phyloP scores from a whole-genome alignment of 1,284 basidiomycete genomes.

The Termitomyces sp. region DNA sequence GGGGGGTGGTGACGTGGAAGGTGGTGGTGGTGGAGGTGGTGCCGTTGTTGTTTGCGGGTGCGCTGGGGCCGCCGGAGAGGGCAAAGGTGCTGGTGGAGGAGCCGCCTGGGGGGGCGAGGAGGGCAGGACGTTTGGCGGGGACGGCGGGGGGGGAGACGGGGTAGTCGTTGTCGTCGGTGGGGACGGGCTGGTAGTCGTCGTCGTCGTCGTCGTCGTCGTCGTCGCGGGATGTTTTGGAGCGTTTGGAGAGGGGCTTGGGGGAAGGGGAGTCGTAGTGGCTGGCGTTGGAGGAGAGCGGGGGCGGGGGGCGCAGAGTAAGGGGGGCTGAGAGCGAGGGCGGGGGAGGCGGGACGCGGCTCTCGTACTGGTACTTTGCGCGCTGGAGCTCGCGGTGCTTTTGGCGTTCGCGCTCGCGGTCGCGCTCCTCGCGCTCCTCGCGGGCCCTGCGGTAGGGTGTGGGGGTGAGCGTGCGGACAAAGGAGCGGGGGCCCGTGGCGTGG shows the following conservation, averaged over 20 bases:
- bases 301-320: not conserved
- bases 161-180: too few species aligned
- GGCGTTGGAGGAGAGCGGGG: not conserved
- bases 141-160: not conserved
- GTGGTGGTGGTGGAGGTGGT: constrained; percentile 7
- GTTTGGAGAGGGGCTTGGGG: too few species aligned
- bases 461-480: constrained; percentile 3
- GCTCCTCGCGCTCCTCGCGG: not conserved
- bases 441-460: constrained; percentile 4
- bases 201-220: too few species aligned
- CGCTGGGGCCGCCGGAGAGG: not conserved
- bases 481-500: not conserved
- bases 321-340: constrained; percentile 4
- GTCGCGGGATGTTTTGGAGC: not conserved
- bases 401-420: not conserved
- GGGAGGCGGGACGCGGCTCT: not conserved
- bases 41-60: constrained; percentile 9
- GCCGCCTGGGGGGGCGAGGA: not conserved
- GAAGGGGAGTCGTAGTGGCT: too few species aligned
- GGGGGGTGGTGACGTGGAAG: constrained; percentile 8
- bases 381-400: not conserved
- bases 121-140: not conserved
- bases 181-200: too few species aligned
- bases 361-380: not conserved
- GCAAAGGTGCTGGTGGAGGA: constrained; percentile 9